Evolutionary conservation across 2,329 filamentous ascomycete species (phyloP).

Genomic region (Hansfordia pulvinata): DNA sequence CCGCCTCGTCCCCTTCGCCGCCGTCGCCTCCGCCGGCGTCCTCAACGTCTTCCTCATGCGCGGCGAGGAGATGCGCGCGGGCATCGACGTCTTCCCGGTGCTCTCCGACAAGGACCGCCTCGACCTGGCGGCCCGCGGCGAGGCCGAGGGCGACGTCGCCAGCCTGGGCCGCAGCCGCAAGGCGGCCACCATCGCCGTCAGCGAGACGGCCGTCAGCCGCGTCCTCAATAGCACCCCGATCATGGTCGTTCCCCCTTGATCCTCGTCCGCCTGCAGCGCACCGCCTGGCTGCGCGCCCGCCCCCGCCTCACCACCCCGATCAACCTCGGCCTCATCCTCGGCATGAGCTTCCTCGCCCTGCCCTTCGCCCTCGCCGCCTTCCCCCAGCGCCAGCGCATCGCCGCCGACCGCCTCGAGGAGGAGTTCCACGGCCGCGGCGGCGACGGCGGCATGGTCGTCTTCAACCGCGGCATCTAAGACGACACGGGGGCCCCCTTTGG

Average conservation of each 20-base stretch:
- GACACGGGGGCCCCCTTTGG: too few relatives aligned
- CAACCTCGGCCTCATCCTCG: slow-evolving; percentile 77
- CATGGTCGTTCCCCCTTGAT: slow-evolving; percentile 87
- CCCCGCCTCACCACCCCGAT: slow-evolving; percentile 68
- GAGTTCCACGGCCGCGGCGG: slow-evolving; percentile 79
- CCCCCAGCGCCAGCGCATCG: slow-evolving; percentile 77
- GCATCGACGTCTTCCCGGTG: slow-evolving; percentile 85
- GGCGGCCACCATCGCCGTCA: slow-evolving; percentile 79
- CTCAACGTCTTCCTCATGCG: slow-evolving; percentile 98
- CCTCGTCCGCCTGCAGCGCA: slow-evolving; percentile 72
- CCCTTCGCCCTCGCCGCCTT: slow-evolving; percentile 86
- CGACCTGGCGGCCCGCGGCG: slow-evolving; percentile 39
- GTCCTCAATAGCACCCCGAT: slow-evolving; percentile 92
- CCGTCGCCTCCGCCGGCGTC: slow-evolving; percentile 79
- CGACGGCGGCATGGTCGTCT: slow-evolving; percentile 73
- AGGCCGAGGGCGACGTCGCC: slow-evolving; percentile 48
- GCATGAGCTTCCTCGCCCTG: slow-evolving; percentile 76
- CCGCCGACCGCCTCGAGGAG: slow-evolving; percentile 61
- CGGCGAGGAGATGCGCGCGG: slow-evolving; percentile 81
- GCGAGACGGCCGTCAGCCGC: slow-evolving; percentile 81
- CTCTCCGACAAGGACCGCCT: slow-evolving; percentile 56
- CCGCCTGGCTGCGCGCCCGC: slow-evolving; percentile 64
- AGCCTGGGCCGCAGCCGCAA: slow-evolving; percentile 78
- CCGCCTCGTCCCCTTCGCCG: slow-evolving; percentile 90
- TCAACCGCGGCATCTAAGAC: slow-evolving; percentile 78